Evolutionary conservation across 345 rosid genomes (phyloP).

Genomic region (Punica granatum): DNA sequence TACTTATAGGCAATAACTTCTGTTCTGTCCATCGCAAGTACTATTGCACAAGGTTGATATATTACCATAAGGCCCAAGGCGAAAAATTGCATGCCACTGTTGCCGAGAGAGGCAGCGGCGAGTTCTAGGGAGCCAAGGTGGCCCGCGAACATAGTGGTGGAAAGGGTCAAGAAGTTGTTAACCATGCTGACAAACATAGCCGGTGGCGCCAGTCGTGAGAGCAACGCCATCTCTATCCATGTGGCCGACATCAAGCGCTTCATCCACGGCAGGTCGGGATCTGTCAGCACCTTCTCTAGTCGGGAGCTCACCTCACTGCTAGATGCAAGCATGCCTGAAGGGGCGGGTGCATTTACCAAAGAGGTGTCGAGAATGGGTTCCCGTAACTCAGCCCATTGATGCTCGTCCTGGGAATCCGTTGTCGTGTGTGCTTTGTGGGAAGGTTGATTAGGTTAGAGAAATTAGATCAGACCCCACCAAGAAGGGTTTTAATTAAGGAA

Average conservation of each 20-base stretch:
- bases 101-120: conserved; percentile 29
- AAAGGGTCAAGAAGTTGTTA: conserved; percentile 20
- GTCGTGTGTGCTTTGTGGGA: too few relatives aligned
- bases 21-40: too few relatives aligned
- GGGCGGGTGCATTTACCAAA: neutral
- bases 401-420: neutral
- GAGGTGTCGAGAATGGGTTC: neutral
- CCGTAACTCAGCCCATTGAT: neutral
- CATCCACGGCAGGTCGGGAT: conserved; percentile 6
- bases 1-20: too few relatives aligned
- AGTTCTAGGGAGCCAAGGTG: conserved; percentile 32
- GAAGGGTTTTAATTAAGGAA: too few relatives aligned
- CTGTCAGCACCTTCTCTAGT: conserved; percentile 13
- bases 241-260: conserved; percentile 19
- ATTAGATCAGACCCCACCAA: too few relatives aligned
- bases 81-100: conserved; percentile 24
- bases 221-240: conserved; percentile 23
- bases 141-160: conserved; percentile 25
- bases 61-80: conserved; percentile 29
- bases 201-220: conserved; percentile 19
- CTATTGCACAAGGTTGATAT: too few relatives aligned
- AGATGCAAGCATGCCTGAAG: neutral
- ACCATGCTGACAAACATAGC: conserved; percentile 24
- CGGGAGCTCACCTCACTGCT: conserved; percentile 6
- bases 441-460: too few relatives aligned